Base-by-base conservation (phyloP, 1,139 yeast species). In the Magnusiomyces paraingens region DNA sequence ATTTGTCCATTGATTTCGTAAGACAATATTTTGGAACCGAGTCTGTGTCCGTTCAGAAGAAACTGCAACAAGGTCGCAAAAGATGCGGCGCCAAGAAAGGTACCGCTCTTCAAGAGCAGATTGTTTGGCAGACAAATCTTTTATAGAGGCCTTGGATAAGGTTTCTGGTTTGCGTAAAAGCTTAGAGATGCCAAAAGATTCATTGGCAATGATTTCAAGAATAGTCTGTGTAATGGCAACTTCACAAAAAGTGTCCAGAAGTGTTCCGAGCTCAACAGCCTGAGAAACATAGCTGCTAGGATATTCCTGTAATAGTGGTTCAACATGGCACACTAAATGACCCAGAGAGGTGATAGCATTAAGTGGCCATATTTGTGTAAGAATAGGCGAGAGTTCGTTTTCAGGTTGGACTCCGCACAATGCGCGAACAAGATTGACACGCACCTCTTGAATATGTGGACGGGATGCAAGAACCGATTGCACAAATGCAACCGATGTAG, bases 141-240 rank as follows among this genome's bases (percentile, higher is more conserved):
- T 57, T 22, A 52, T 29, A 15, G 48, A 39, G 26, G 49, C 54
- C 43, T 57, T 53, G 14, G 57, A 32, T 22, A 52, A 50, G 1
- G 32, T 21, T 35, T 58, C 57, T 35, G 59, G 51, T n/a, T 57
- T 41, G n/a, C 59, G 55, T 11, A 56, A 43, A 12, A 41, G 49
- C 52, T 57, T 51, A 2, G 49, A 55, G 1, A 56, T 52, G 8
- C 54, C 45, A 12, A 65, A 41, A 58, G 70, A 78, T 2, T 62
- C 58, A 62, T 87, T 87, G 0, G 82, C 74, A 32, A 85, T 65
- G 0, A 84, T 60, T 61, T 87, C 96, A 59, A 74, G 76, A 0
- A 84, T 64, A 0, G 80, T 71, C 18, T 71, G 61, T 15, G 69
- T 59, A 3, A 67, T 52, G 10, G 52, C 56, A 15, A 61, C 40